phyloP scores from a whole-genome alignment of 495 filamentous ascomycete genomes.

The Neurospora sp. region DNA sequence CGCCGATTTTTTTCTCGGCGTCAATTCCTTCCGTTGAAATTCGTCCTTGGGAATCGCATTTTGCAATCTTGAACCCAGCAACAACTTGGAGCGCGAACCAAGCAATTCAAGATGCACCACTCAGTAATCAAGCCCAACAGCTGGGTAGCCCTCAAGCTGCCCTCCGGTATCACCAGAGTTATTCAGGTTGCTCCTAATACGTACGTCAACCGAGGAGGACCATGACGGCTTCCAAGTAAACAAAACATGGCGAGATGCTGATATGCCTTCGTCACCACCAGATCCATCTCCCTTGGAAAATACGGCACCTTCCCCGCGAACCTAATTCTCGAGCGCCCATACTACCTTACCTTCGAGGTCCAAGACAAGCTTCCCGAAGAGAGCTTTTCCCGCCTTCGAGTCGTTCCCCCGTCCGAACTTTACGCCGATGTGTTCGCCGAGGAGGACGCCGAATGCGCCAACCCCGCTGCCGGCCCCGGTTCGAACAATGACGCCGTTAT shows the following conservation, averaged over 20 bases:
- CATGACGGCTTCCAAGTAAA: not conserved
- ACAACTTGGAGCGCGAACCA: not conserved
- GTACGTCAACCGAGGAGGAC: conserved; percentile 40
- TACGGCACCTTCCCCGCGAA: conserved; percentile 82
- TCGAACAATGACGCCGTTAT: conserved; percentile 20
- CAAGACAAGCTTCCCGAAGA: conserved; percentile 53
- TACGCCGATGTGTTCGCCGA: conserved; percentile 68
- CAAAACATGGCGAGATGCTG: conserved; percentile 4
- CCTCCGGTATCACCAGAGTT: conserved; percentile 55
- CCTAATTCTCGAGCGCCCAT: conserved; percentile 76
- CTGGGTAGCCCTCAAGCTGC: conserved; percentile 56
- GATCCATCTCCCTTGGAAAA: conserved; percentile 76
- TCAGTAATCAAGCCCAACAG: conserved; percentile 49
- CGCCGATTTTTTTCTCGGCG: not conserved
- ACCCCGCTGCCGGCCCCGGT: conserved; percentile 20
- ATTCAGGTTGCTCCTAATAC: conserved; percentile 61
- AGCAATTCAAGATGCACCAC: conserved; percentile 24
- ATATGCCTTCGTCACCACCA: conserved; percentile 22
- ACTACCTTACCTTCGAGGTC: conserved; percentile 83
- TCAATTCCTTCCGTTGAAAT: not conserved
- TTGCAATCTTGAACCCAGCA: not conserved
- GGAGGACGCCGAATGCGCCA: conserved; percentile 27
- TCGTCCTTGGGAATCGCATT: not conserved
- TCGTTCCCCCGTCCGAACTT: conserved; percentile 73
- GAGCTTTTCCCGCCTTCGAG: conserved; percentile 50